Conservation (phyloP, 345 rosid genomes). For the Aquilaria sinensis region DNA sequence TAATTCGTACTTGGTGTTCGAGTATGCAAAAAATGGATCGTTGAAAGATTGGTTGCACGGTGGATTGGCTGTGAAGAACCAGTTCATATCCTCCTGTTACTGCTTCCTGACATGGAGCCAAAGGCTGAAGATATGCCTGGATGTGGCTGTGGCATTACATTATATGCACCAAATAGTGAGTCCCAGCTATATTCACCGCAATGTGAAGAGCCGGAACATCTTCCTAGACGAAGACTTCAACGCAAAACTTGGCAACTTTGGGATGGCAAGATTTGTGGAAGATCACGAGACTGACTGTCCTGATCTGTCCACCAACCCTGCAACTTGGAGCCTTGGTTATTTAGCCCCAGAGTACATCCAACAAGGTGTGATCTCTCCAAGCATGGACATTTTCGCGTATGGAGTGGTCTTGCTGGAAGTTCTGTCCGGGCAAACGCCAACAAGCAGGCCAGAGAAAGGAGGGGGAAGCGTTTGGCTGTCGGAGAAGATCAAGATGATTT, state of each 20-base stretch:
- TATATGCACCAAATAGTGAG: slow-evolving; percentile 79
- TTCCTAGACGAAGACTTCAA: slow-evolving; percentile 86
- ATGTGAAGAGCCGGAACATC: slow-evolving; percentile 64
- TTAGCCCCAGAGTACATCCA: slow-evolving; percentile 54
- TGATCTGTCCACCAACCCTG: slow-evolving; percentile 26
- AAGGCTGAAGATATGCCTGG: slow-evolving; percentile 79
- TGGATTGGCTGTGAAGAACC: slow-evolving; percentile 87
- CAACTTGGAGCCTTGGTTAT: slow-evolving; percentile 34
- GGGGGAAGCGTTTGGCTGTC: slow-evolving; percentile 31
- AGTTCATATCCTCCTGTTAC: slow-evolving; percentile 83
- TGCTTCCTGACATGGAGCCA: slow-evolving; percentile 90
- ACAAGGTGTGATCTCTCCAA: slow-evolving; percentile 40
- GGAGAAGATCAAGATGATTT: slow-evolving; percentile 35
- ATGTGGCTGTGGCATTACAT: slow-evolving; percentile 77
- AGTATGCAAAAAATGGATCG: slow-evolving; percentile 83
- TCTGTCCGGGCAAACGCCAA: slow-evolving; percentile 58
- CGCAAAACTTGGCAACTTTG: slow-evolving; percentile 75
- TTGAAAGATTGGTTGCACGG: slow-evolving; percentile 91
- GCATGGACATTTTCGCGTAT: slow-evolving; percentile 60
- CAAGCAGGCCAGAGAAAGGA: slow-evolving; percentile 36
- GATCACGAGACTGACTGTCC: slow-evolving; percentile 23
- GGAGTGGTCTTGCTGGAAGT: slow-evolving; percentile 74
- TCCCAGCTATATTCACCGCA: slow-evolving; percentile 67
- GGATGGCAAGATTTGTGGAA: slow-evolving; percentile 48
- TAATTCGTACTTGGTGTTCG: slow-evolving; percentile 53